Percentiles rank a stretch among this genome's conserved stretches.
Evolutionary conservation across 768 basidiomycete genomes (phyloP).

Genomic region (Russula earlei): DNA sequence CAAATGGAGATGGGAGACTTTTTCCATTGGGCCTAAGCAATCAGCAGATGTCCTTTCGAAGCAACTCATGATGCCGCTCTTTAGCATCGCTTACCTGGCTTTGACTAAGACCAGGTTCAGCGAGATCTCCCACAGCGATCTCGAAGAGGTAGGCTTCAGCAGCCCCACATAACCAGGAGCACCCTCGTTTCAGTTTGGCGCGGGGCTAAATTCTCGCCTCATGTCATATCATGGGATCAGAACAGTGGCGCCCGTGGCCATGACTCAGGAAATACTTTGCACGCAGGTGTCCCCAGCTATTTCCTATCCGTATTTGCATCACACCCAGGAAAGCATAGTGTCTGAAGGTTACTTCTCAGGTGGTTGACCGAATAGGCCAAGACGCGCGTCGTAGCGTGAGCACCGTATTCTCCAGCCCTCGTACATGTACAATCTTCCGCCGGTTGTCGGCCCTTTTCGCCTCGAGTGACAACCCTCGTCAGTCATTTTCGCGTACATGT

Average conservation of each 20-base stretch:
- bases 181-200: conserved; percentile 13
- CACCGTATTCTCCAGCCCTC: conserved; percentile 60
- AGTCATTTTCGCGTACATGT: conserved; percentile 24
- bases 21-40: conserved; percentile 48
- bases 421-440: conserved; percentile 53
- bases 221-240: conserved; percentile 3
- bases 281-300: neutral
- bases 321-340: neutral
- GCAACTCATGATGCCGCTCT: conserved; percentile 68
- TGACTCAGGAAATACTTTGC: conserved; percentile 1
- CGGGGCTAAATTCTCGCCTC: conserved; percentile 9
- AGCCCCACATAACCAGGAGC: conserved; percentile 6
- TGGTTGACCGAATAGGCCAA: conserved; percentile 59
- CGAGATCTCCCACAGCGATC: conserved; percentile 45
- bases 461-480: conserved; percentile 56
- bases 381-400: conserved; percentile 59
- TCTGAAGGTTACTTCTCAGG: conserved; percentile 31
- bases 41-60: conserved; percentile 70
- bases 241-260: neutral
- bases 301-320: neutral
- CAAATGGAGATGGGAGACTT: conserved; percentile 76
- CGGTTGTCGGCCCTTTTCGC: conserved; percentile 69
- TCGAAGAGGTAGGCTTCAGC: conserved; percentile 50
- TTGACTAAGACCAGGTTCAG: conserved; percentile 50
- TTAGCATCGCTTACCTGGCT: conserved; percentile 59